Evolutionary conservation across 2,329 filamentous ascomycete species (phyloP).

Genomic region (Colletotrichum scovillei): DNA sequence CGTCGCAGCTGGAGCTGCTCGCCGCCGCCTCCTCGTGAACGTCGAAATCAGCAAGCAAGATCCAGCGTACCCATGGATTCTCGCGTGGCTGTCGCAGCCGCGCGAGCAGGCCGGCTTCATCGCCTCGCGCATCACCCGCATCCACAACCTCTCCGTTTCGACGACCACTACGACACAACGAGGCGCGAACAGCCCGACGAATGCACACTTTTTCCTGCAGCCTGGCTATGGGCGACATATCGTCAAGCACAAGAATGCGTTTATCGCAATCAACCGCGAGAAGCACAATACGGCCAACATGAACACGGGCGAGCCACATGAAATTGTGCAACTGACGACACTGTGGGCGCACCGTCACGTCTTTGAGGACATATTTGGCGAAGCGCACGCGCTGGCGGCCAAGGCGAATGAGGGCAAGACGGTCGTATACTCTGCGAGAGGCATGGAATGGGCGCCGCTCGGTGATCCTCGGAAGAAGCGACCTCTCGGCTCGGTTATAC

Average conservation of each 20-base stretch:
- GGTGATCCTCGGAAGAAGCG: slow-evolving; percentile 88
- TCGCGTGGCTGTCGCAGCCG: slow-evolving; percentile 92
- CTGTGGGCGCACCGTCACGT: slow-evolving; percentile 89
- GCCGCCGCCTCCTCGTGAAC: slow-evolving; percentile 89
- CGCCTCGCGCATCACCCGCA: slow-evolving; percentile 66
- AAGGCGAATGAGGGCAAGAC: slow-evolving; percentile 92
- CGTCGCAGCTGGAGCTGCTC: slow-evolving; percentile 77
- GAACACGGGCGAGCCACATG: slow-evolving; percentile 88
- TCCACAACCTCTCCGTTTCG: slow-evolving; percentile 69
- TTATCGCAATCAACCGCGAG: slow-evolving; percentile 87
- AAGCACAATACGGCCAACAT: slow-evolving; percentile 86
- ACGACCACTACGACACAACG: slow-evolving; percentile 70
- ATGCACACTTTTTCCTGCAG: slow-evolving; percentile 87
- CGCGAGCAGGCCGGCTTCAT: slow-evolving; percentile 73
- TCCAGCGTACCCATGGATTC: slow-evolving; percentile 91
- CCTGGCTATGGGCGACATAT: slow-evolving; percentile 92
- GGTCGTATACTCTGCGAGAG: slow-evolving; percentile 86
- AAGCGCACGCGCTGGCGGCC: slow-evolving; percentile 84
- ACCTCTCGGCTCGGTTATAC: slow-evolving; percentile 86
- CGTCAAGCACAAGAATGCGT: slow-evolving; percentile 86
- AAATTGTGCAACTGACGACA: slow-evolving; percentile 92
- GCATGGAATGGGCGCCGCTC: slow-evolving; percentile 86
- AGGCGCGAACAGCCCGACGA: slow-evolving; percentile 70
- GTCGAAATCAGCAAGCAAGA: slow-evolving; percentile 96
- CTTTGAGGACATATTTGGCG: slow-evolving; percentile 89